Percentiles rank a stretch among this genome's conserved stretches.
These are phyloP conservation scores for Truncatella angustata DNA, from an alignment of 2,329 filamentous ascomycete species.

Conservation along the genomic window DNA sequence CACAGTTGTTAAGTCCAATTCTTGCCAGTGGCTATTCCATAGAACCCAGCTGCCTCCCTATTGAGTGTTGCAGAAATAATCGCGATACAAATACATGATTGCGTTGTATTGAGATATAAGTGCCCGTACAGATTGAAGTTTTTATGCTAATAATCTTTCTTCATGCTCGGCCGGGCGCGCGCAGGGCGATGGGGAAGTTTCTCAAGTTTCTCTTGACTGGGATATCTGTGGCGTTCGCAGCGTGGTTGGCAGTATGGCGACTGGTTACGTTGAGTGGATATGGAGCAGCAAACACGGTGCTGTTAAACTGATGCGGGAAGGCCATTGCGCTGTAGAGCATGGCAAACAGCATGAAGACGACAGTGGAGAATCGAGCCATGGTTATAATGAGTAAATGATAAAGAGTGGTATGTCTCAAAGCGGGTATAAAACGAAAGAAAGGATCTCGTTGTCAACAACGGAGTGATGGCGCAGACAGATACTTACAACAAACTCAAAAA, in stretches of 20 bases:
- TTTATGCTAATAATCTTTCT: no score
- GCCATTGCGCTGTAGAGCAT: slow-evolving; percentile 4
- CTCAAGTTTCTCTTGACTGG: neutral
- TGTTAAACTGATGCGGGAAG: neutral
- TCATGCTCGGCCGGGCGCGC: neutral
- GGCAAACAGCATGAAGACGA: neutral
- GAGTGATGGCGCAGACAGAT: neutral
- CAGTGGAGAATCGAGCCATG: slow-evolving; percentile 2
- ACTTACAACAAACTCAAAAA: neutral
- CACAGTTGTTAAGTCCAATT: no score
- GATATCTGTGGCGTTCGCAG: neutral
- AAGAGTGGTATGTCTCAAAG: no score
- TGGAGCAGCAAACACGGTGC: neutral
- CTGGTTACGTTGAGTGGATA: neutral
- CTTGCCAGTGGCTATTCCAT: no score
- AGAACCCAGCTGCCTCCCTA: no score
- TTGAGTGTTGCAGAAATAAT: no score
- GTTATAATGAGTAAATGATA: no score
- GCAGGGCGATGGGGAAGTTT: neutral
- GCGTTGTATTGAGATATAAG: no score
- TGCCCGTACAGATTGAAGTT: no score
- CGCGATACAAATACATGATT: no score
- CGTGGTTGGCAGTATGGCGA: neutral
- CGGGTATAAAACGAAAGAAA: no score
- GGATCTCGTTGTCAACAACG: neutral